Evolutionary conservation across 1,284 basidiomycete genomes (phyloP), one percentile per base, ranked within the genome.

Genomic region (Puccinia polysora): DNA sequence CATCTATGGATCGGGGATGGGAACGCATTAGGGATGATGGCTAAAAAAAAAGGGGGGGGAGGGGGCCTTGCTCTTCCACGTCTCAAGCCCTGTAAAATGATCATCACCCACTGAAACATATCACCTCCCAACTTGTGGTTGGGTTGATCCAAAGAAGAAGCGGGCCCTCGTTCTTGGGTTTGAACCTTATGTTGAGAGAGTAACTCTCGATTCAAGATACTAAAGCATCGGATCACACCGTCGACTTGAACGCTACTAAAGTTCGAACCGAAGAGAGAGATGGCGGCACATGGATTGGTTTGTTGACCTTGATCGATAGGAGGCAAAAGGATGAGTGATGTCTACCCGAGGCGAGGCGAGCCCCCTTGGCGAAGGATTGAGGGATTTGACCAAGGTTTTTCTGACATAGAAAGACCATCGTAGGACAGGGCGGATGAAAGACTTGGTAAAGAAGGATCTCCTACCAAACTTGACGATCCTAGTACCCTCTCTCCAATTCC

Each of bases 401-500:
- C n/a, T n/a, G n/a, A n/a, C n/a, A n/a, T n/a, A n/a, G n/a, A n/a
- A n/a, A n/a, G n/a, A n/a, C n/a, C n/a, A n/a, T n/a, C n/a, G n/a
- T n/a, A n/a, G n/a, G n/a, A n/a, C n/a, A n/a, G n/a, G n/a, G n/a
- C n/a, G n/a, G n/a, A n/a, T n/a, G n/a, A n/a, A n/a, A n/a, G n/a
- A n/a, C n/a, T n/a, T n/a, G n/a, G 23, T 10, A 4, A 49, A 32
- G 34, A 25, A 28, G n/a, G 10, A 23, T 23, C 36, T 38, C 47
- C 14, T 15, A 71, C 68, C 68, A 63, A 71, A 71, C 36, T 71
- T 71, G 30, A 71, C 68, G 23, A 71, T 71, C 28, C 68, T 43
- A 18, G 68, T 71, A 23, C 68, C 68, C 43, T 71, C 58, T 18
- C 58, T 40, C 68, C 68, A 71, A 60, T 71, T 71, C 68, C 68